These are phyloP conservation scores for Talaromyces wortmannii DNA, from an alignment of 495 filamentous ascomycete species.

Conservation along the genomic window DNA sequence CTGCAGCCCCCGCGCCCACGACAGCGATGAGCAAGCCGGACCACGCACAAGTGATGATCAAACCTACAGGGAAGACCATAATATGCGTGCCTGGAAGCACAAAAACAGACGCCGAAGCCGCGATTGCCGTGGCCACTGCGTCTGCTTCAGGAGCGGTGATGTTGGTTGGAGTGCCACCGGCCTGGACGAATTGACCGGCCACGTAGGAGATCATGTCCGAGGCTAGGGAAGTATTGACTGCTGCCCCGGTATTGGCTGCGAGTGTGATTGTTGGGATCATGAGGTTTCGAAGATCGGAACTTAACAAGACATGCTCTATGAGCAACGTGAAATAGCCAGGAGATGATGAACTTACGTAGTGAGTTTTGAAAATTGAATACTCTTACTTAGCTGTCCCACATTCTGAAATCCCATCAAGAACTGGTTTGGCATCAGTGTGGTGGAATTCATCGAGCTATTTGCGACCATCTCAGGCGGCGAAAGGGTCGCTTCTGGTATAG, in stretches of 20 bases:
- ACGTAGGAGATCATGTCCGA: constrained; percentile 63
- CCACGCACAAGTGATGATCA: constrained; percentile 61
- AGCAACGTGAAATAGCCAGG: background rate
- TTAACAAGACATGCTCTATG: constrained; percentile 21
- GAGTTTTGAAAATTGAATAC: constrained; percentile 10
- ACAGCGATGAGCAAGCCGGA: constrained; percentile 42
- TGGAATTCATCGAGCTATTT: background rate
- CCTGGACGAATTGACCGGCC: constrained; percentile 55
- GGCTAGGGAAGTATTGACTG: constrained; percentile 53
- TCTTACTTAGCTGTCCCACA: constrained; percentile 21
- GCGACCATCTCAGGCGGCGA: background rate
- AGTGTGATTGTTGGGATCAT: constrained; percentile 59
- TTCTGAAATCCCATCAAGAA: constrained; percentile 15
- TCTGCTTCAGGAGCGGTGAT: constrained; percentile 31
- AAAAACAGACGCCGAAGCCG: constrained; percentile 37
- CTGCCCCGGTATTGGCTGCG: constrained; percentile 34
- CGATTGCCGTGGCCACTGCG: constrained; percentile 15
- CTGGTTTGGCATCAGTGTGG: background rate
- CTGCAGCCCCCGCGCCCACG: constrained; percentile 56
- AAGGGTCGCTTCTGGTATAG: constrained; percentile 54
- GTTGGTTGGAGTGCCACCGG: constrained; percentile 31
- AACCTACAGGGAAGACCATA: constrained; percentile 60
- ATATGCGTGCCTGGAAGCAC: constrained; percentile 60
- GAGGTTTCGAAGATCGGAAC: constrained; percentile 46
- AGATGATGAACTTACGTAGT: constrained; percentile 12